Evolutionary conservation across 768 basidiomycete genomes (phyloP).

Genomic region (Boletus bicolor): DNA sequence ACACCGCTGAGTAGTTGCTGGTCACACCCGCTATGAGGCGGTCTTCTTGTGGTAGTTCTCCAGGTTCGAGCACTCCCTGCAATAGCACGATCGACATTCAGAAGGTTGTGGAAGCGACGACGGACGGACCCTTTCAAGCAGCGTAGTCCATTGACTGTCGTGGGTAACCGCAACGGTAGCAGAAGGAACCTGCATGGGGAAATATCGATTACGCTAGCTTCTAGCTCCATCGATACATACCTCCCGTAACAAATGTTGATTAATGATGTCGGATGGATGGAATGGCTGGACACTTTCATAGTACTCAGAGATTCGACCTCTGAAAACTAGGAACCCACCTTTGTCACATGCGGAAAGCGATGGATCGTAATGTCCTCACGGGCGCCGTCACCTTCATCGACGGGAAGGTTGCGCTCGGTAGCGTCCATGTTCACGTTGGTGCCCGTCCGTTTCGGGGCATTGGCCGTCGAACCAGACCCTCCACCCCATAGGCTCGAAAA

Average conservation of each 20-base stretch:
- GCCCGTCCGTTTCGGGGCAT: not conserved
- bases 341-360: not conserved
- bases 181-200: slow-evolving; percentile 1
- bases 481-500: not conserved
- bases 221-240: not conserved
- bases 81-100: not conserved
- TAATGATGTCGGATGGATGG: slow-evolving; percentile 13
- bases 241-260: slow-evolving; percentile 3
- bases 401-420: not conserved
- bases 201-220: not conserved
- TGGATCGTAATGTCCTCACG: not conserved
- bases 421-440: not conserved
- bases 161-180: slow-evolving; percentile 8
- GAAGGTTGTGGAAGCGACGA: no score
- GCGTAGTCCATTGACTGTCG: slow-evolving; percentile 6
- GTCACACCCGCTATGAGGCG: not conserved
- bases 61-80: not conserved
- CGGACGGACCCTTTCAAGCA: slow-evolving; percentile 3
- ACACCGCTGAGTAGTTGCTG: not conserved
- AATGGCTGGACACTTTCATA: not conserved
- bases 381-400: not conserved
- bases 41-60: not conserved
- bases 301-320: not conserved
- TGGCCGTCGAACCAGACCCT: not conserved
- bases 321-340: not conserved